Percentiles rank a stretch among this genome's conserved stretches.
phyloP scores from a whole-genome alignment of 768 basidiomycete genomes.

The Russula dissimulans region DNA sequence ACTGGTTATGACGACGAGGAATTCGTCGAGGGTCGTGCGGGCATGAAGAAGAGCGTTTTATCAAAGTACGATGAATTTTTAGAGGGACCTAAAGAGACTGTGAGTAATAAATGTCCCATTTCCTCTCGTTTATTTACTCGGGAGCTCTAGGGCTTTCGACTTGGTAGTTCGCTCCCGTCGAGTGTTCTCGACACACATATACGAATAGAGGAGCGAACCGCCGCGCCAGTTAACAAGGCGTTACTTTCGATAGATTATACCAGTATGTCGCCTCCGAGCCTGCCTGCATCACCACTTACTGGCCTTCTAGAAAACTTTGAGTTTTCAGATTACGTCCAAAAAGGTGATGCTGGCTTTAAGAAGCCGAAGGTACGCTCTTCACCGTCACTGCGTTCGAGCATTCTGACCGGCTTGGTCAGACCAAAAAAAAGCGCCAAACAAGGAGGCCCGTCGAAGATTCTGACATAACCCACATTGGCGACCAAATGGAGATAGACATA shows the following conservation, averaged over 20 bases:
- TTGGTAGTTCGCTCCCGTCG: conserved; percentile 54
- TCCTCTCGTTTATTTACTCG: not conserved
- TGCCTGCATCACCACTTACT: conserved; percentile 7
- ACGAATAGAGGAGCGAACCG: conserved; percentile 38
- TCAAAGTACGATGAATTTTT: conserved; percentile 93
- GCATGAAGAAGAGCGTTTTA: conserved; percentile 75
- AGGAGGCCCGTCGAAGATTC: conserved; percentile 53
- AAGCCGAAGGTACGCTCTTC: conserved; percentile 64
- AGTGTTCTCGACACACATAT: conserved; percentile 30
- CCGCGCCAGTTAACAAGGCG: conserved; percentile 67
- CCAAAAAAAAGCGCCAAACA: conserved; percentile 84
- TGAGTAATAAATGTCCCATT: conserved; percentile 27
- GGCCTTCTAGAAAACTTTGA: conserved; percentile 65
- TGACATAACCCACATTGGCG: conserved; percentile 37
- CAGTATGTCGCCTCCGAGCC: conserved; percentile 44
- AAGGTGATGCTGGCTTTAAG: conserved; percentile 91
- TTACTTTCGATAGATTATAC: conserved; percentile 81
- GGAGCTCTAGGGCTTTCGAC: conserved; percentile 66
- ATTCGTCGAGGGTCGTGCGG: conserved; percentile 63
- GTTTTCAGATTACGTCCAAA: conserved; percentile 79
- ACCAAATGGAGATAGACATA: conserved; percentile 74
- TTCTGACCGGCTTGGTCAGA: conserved; percentile 35
- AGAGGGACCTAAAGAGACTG: conserved; percentile 62
- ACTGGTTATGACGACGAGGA: conserved; percentile 97
- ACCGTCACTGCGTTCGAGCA: not conserved